Conservation (phyloP, 2,329 filamentous ascomycete genomes). For the Aspergillus brasiliensis region DNA sequence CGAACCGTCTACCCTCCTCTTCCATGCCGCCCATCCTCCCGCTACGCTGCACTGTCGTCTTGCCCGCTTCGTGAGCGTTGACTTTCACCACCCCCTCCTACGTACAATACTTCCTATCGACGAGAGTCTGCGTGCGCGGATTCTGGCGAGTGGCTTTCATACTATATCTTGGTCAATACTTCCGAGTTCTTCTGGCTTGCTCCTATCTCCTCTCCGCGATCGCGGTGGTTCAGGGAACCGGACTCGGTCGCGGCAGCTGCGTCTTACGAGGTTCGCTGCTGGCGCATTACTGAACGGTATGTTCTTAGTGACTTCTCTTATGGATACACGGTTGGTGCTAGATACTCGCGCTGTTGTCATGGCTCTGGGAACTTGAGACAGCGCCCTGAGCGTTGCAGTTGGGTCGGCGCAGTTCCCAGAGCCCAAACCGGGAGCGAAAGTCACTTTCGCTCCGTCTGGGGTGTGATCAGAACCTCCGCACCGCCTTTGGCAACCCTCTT, state of each 20-base stretch:
- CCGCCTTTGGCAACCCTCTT: constrained; percentile 36
- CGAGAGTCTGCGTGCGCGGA: constrained; percentile 23
- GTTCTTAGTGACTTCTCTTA: constrained; percentile 27
- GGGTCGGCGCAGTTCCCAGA: constrained; percentile 25
- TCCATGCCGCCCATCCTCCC: constrained; percentile 37
- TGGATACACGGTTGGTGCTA: constrained; percentile 8
- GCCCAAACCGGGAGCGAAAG: constrained; percentile 24
- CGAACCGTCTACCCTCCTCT: constrained; percentile 20
- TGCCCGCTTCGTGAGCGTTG: constrained; percentile 37
- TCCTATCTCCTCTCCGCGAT: constrained; percentile 17
- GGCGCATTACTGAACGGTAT: constrained; percentile 44
- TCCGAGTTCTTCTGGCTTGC: constrained; percentile 4
- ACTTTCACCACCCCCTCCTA: constrained; percentile 20
- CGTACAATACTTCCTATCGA: constrained; percentile 10
- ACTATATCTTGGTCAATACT: constrained; percentile 15
- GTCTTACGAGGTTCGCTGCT: constrained; percentile 30
- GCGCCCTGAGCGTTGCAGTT: constrained; percentile 10
- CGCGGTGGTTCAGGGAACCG: constrained; percentile 30
- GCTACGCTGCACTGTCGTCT: constrained; percentile 35
- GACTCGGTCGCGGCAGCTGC: constrained; percentile 39
- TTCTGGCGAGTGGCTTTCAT: neutral
- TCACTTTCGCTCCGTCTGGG: constrained; percentile 31
- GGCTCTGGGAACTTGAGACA: neutral
- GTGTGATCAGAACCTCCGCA: constrained; percentile 44
- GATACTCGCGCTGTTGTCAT: neutral